Evolutionary conservation across 164 flowering plant species (phyloP), one percentile per base, ranked within the genome.

Genomic region (Berberis thunbergii): DNA sequence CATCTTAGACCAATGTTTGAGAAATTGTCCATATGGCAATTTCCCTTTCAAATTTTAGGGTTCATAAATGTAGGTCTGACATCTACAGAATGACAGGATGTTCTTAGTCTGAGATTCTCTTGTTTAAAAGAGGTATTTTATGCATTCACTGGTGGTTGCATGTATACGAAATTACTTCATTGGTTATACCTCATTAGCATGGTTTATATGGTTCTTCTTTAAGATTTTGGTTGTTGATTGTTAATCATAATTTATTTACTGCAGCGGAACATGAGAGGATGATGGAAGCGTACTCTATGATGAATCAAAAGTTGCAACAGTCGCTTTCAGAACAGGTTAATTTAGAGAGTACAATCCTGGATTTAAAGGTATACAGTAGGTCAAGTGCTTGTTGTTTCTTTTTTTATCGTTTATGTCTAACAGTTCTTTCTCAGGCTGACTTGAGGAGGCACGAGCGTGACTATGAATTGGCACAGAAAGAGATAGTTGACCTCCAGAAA

Each of bases 221-320:
- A 5, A 43, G 26, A 57, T 7, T 5, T 7, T 3, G 9, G 40
- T 39, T 57, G 42, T 10, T 4, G 4, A 52, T 11, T 52, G 54
- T 10, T 26, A 52, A 6, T 7, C 54, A 12, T 6, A 59, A 44
- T 55, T 73, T 7, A 8, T 52, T 57, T 56, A 12, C 41, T 50
- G 39, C 52, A 77, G 99, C 74, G 69, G 97, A 91, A 65, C 92
- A 94, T 74, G 96, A 89, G 67, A 79, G 84, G 69, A 81, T 87
- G 92, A 72, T 75, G 13, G 99, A 89, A 61, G 87, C 94, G 8
- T 89, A 91, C 74, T 77, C 87, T 58, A 26, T 70, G 59, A 75
- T 87, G 70, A 84, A 85, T 69, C 73, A 85, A 67, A 94, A 86
- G 63, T 68, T 94, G 77, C 94, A 80, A 71, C 77, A 84, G 48